Evolutionary conservation across 139 green algal species (phyloP).

Genomic region (Asterochloris sp.): DNA sequence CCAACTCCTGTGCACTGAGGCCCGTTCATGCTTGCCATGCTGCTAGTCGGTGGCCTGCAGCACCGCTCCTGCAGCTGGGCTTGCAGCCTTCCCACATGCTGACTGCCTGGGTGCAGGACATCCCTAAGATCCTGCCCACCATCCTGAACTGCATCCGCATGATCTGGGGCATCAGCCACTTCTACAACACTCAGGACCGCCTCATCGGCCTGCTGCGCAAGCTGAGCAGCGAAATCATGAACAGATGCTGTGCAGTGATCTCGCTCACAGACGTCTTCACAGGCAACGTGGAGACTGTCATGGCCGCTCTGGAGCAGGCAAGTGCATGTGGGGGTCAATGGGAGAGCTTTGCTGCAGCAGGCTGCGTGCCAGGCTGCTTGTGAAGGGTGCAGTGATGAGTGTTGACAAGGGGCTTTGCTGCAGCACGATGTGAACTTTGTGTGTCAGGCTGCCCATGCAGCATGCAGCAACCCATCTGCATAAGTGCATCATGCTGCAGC

Average conservation of each 20-base stretch:
- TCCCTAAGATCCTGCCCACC: slow-evolving; percentile 65
- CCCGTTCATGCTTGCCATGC: too few species aligned
- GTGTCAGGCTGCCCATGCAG: too few species aligned
- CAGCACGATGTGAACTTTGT: too few species aligned
- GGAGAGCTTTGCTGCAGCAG: not conserved
- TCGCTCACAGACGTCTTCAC: slow-evolving; percentile 63
- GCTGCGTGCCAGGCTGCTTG: not conserved
- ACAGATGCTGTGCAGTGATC: slow-evolving; percentile 72
- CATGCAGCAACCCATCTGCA: too few species aligned
- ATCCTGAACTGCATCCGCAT: slow-evolving; percentile 80
- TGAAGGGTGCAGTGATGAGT: not conserved
- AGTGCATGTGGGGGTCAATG: slow-evolving; percentile 1
- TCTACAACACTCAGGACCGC: slow-evolving; percentile 85
- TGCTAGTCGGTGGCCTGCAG: too few species aligned
- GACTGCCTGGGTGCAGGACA: slow-evolving; percentile 26
- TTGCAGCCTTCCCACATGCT: too few species aligned
- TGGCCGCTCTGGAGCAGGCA: slow-evolving; percentile 40
- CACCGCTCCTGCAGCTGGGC: too few species aligned
- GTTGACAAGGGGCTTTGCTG: not conserved
- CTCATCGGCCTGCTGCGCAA: slow-evolving; percentile 83
- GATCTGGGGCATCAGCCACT: slow-evolving; percentile 78
- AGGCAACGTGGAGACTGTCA: slow-evolving; percentile 43
- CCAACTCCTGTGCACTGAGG: too few species aligned
- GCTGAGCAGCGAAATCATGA: slow-evolving; percentile 82
- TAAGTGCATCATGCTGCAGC: too few species aligned